phyloP scores from a whole-genome alignment of 2,329 filamentous ascomycete species.

The Sphaerulina musiva region DNA sequence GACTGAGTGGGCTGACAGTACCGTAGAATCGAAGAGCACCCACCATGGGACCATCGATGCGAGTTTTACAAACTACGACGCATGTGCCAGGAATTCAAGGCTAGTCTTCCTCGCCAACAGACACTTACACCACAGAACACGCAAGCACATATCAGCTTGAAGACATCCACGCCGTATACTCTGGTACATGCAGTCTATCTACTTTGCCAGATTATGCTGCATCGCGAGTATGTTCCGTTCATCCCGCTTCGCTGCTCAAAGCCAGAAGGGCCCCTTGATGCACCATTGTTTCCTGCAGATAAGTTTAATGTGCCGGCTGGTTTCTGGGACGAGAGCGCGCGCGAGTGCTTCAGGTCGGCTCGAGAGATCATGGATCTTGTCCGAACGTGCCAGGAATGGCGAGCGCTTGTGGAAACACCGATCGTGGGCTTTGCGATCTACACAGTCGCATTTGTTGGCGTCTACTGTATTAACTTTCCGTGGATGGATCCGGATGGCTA shows the following conservation, averaged over 20 bases:
- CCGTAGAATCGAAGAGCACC: conserved; percentile 42
- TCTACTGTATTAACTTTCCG: conserved; percentile 62
- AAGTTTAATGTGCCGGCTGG: conserved; percentile 43
- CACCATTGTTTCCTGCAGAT: conserved; percentile 48
- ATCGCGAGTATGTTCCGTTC: conserved; percentile 63
- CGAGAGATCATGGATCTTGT: conserved; percentile 60
- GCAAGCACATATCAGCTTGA: conserved; percentile 58
- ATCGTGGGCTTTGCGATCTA: conserved; percentile 62
- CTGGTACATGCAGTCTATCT: conserved; percentile 61
- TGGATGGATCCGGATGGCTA: conserved; percentile 58
- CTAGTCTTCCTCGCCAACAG: conserved; percentile 50
- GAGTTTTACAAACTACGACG: conserved; percentile 50
- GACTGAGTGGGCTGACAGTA: neutral
- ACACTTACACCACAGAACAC: conserved; percentile 57
- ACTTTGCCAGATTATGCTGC: conserved; percentile 61
- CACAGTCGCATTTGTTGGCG: conserved; percentile 57
- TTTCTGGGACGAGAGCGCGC: conserved; percentile 59
- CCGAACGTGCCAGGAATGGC: conserved; percentile 53
- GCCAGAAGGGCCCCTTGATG: conserved; percentile 54
- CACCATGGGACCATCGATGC: conserved; percentile 56
- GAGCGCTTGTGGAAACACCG: conserved; percentile 60
- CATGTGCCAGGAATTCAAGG: conserved; percentile 50
- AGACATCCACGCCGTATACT: conserved; percentile 58
- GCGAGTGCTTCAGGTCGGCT: conserved; percentile 57
- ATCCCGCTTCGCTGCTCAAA: conserved; percentile 50